Base-by-base conservation (phyloP, 176 grass and related monocot species). In the Hordeum marinum region DNA sequence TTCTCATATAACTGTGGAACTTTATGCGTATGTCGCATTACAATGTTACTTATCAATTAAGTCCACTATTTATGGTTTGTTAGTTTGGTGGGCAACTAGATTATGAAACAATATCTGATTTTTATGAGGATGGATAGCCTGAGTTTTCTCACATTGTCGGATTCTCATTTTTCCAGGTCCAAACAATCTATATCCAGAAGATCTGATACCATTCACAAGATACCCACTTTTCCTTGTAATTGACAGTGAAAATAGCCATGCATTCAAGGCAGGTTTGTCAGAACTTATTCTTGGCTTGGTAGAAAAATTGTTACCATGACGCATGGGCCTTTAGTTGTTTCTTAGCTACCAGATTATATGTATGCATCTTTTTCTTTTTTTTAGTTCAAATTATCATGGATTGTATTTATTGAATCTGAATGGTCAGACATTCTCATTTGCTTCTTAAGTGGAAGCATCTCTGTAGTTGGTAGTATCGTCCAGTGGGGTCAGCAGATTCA, bases 201-300 rank as follows among this genome's bases (percentile, higher is more conserved):
- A 99, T 79, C 85, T 99, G 61, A 87, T 99, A 90, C 93, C 97
- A 46, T 99, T 99, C 79, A 99, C 97, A 76, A 91, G 93, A 92
- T 96, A 84, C 84, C 94, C 97, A 65, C 91, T 99, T 43, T 96
- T 99, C 72, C 90, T 99, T 84, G 84, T 99, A 82, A 86, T 96
- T 21, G 97, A 99, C 43, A 96, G 97, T 72, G 94, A 96, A 80
- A 96, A 89, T 86, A 96, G 97, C 71, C 90, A 94, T 77, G 92
- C 94, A 92, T 99, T 99, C 92, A 99, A 99, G 93, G 97, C 94
- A 96, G 93, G 90, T 94, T 98, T 98, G 96, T 95, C 86, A 90
- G 88, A 94, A 95, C 93, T 95, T 98, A 86, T 68, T 94, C 90
- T 97, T 67, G 31, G 42, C 58, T 84, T 84, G 11, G 71, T 90